Base-by-base conservation (phyloP, 176 grass and related monocot species). In the Urochloa ruziziensis region DNA sequence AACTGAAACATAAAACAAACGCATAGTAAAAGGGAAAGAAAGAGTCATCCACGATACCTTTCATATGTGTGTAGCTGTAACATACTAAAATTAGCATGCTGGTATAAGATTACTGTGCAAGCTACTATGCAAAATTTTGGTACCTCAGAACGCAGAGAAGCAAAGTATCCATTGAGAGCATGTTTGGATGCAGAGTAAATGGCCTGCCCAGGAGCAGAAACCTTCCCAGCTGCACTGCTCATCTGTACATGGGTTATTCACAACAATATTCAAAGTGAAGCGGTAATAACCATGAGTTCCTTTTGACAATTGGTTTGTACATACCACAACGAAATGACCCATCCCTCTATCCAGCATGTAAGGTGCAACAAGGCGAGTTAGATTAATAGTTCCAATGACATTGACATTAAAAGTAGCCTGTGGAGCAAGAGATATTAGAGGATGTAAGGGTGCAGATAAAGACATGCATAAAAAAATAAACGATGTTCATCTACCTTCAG, bases 281-380 rank as follows among this genome's bases (percentile, higher is more conserved):
- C 63, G 36, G 6, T 28, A 34, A 7, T 28, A 10, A 75, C 7
- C 7, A 88, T 43, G 44, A 36, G 9, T 68, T 83, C 25, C 25
- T 58, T 32, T 25, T 78, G 13, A 76, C 18, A 82, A 29, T 28
- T 16, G 3, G 52, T 81, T 81, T 4, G 23, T 52, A 57, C 83
- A 66, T 94, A 98, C 96, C 89, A 98, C 96, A 80, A 98, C 87
- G 92, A 98, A 98, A 86, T 98, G 93, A 21, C 93, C 96, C 82
- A 86, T 98, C 4, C 91, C 96, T 98, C 96, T 92, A 70, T 95
- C 89, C 62, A 98, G 40, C 96, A 98, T 98, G 57, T 74, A 96
- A 46, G 91, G 89, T 80, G 85, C 93, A 37, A 98, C 83, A 81
- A 98, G 91, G 29, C 83, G 91, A 57, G 96, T 98, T 35, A 98